These are phyloP conservation scores for Colletotrichum incanum DNA, from an alignment of 2,329 filamentous ascomycete species.

Conservation along the genomic window DNA sequence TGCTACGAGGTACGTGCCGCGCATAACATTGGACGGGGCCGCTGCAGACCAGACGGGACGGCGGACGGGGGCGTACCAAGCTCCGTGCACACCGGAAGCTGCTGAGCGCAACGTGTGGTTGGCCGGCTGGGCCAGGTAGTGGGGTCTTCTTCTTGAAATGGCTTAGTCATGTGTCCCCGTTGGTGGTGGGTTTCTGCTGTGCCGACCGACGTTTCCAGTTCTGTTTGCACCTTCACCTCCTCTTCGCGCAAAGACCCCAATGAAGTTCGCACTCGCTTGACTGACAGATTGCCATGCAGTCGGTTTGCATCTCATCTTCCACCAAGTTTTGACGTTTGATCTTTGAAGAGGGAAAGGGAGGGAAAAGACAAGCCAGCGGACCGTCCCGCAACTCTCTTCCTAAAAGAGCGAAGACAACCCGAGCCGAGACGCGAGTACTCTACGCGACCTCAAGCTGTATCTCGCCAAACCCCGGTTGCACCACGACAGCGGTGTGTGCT, in stretches of 20 bases:
- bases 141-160: background rate
- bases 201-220: slow-evolving; percentile 17
- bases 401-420: slow-evolving; percentile 6
- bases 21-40: slow-evolving; percentile 2
- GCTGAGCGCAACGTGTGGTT: background rate
- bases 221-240: slow-evolving; percentile 38
- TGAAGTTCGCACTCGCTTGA: background rate
- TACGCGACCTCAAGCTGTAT: slow-evolving; percentile 6
- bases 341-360: background rate
- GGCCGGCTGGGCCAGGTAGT: background rate
- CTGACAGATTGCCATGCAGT: background rate
- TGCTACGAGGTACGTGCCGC: background rate
- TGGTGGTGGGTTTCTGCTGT: background rate
- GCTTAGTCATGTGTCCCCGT: slow-evolving; percentile 12
- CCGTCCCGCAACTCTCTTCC: background rate
- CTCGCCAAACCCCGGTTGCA: slow-evolving; percentile 21
- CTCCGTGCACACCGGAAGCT: slow-evolving; percentile 11
- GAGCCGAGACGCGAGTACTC: slow-evolving; percentile 29
- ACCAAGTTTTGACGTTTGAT: too few species aligned
- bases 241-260: background rate
- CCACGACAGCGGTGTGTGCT: slow-evolving; percentile 31
- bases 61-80: background rate
- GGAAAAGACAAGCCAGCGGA: background rate
- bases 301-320: background rate
- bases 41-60: background rate